These are phyloP conservation scores for Malassezia globosa DNA, from an alignment of 1,284 basidiomycete genomes.

Conservation along the genomic window DNA sequence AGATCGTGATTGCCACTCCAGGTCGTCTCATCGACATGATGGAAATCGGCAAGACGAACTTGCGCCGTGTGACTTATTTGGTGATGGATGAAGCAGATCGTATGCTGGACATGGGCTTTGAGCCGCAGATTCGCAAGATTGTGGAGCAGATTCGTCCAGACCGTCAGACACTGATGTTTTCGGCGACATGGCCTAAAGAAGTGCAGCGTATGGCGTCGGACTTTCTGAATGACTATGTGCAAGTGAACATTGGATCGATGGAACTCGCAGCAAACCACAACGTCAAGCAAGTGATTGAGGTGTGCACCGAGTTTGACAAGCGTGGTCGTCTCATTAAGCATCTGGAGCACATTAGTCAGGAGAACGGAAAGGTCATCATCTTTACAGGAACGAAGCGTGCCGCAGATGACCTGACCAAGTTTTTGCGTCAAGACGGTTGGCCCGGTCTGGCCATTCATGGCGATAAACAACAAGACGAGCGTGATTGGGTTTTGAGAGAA, in stretches of 20 bases:
- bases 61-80: slow-evolving; percentile 87
- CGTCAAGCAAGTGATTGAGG: slow-evolving; percentile 85
- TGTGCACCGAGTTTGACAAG: slow-evolving; percentile 97
- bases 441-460: slow-evolving; percentile 94
- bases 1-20: slow-evolving; percentile 79
- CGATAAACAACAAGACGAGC: slow-evolving; percentile 78
- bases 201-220: slow-evolving; percentile 95
- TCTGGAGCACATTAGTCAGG: slow-evolving; percentile 85
- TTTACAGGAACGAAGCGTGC: slow-evolving; percentile 96
- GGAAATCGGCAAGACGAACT: slow-evolving; percentile 88
- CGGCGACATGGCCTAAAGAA: slow-evolving; percentile 98
- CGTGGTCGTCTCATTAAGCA: slow-evolving; percentile 90
- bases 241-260: slow-evolving; percentile 98
- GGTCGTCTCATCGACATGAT: slow-evolving; percentile 69
- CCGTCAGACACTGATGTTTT: slow-evolving; percentile 71
- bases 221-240: slow-evolving; percentile 89
- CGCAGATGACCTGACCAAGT: slow-evolving; percentile 91
- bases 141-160: slow-evolving; percentile 91
- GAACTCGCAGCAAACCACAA: slow-evolving; percentile 97
- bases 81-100: slow-evolving; percentile 99
- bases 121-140: slow-evolving; percentile 97
- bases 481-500: slow-evolving; percentile 96
- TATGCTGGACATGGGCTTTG: slow-evolving; percentile 98
- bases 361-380: slow-evolving; percentile 97
- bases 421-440: slow-evolving; percentile 62